These are phyloP conservation scores for Plectranthus barbatus DNA, from an alignment of 257 asterid species.

Conservation along the genomic window DNA sequence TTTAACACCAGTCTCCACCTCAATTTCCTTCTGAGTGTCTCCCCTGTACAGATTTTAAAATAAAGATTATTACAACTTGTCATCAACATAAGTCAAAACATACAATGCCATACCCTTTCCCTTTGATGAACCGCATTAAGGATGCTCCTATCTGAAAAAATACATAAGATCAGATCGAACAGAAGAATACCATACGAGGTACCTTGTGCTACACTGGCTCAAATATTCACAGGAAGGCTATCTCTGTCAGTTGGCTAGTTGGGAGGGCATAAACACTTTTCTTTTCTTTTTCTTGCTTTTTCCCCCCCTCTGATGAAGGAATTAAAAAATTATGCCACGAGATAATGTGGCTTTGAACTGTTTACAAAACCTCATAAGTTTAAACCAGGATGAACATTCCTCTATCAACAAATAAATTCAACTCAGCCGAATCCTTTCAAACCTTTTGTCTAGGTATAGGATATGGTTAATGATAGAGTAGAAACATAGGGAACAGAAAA, in stretches of 20 bases:
- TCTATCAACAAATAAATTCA: background rate
- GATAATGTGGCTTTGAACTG: background rate
- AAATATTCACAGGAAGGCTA: background rate
- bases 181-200: background rate
- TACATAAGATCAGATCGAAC: constrained; percentile 12
- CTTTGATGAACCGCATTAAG: constrained; percentile 67
- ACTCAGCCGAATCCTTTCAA: background rate
- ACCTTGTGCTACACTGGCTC: background rate
- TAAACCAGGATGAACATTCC: background rate
- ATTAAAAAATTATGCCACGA: background rate
- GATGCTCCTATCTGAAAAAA: constrained; percentile 68
- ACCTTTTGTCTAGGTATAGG: background rate
- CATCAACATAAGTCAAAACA: constrained; percentile 1
- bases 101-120: constrained; percentile 52
- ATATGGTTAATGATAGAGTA: background rate
- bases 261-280: background rate
- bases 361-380: background rate
- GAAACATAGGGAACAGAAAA: background rate
- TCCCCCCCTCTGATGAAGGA: background rate
- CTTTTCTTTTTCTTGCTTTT: background rate
- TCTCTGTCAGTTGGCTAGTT: background rate
- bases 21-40: constrained; percentile 49
- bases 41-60: constrained; percentile 44
- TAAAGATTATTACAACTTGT: constrained; percentile 1
- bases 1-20: constrained; percentile 51